Evolutionary conservation across 805 yeast species (phyloP), one percentile per base, ranked within the genome.

Genomic region (Cyberlindnera japonica): DNA sequence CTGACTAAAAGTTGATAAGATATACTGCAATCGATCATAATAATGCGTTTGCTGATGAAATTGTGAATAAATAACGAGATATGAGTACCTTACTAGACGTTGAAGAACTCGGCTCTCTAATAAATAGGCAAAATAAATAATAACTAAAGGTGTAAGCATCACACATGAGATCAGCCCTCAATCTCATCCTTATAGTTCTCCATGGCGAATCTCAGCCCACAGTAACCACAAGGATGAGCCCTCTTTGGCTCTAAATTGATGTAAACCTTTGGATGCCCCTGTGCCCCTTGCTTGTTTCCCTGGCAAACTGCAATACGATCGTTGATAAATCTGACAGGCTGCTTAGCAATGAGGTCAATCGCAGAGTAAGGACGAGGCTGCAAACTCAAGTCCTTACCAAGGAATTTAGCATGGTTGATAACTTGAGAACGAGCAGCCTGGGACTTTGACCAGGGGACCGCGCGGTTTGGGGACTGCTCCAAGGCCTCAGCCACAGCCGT

Each of bases 281-380:
- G 84, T 54, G 76, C 78, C 16, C 67, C 69, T 10, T 83, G 84
- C 52, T 71, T 79, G 50, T 83, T 81, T 28, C 95, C 95, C 54
- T 83, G 86, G 61, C 95, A 87, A 14, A 82, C 91, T 1, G 95
- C 95, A 38, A 79, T 62, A 53, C 78, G 72, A 23, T 68, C 73
- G 28, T 64, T 55, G 45, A 86, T 67, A 56, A 74, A 83, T 51
- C 77, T 68, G 30, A 86, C 66, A 3, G 95, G 95, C 56, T 79
- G 79, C 57, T 81, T 67, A 23, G 83, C 81, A 52, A 87, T 83
- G 62, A 87, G 72, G 33, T 87, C 93, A 55, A 87, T 87, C 41
- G 95, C 95, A 30, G 95, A 85, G 47, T 78, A 77, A 6, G 95
- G 88, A 54, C 72, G 74, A 40, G 95, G 95, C 65, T 86, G 93